Percentiles rank a stretch among this genome's conserved stretches.
phyloP scores from a whole-genome alignment of 1,284 basidiomycete genomes.

The Farysia itapuensis region DNA sequence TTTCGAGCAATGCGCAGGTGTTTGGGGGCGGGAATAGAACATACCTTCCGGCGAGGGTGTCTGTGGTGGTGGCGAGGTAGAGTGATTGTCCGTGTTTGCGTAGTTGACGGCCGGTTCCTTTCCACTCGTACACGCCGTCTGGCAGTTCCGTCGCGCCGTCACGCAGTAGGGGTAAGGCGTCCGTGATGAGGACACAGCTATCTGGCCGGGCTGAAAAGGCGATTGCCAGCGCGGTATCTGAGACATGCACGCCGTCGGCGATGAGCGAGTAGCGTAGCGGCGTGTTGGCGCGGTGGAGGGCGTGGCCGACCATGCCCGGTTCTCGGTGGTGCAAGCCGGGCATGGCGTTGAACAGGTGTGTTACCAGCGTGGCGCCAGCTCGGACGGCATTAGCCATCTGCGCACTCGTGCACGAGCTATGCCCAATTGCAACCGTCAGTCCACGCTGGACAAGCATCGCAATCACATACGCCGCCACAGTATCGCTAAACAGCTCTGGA shows the following conservation, averaged over 20 bases:
- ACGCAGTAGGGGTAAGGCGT: background rate
- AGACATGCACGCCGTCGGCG: background rate
- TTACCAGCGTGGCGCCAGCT: background rate
- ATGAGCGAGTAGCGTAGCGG: background rate
- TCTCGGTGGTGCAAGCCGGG: background rate
- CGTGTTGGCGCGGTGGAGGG: background rate
- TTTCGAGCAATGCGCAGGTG: too few relatives aligned
- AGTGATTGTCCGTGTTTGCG: background rate
- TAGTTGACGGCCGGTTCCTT: background rate
- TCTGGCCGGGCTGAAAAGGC: background rate
- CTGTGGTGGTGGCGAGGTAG: background rate
- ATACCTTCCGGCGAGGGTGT: background rate
- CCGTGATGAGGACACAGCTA: background rate
- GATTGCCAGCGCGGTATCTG: background rate
- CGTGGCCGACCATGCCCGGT: background rate
- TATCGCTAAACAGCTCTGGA: background rate
- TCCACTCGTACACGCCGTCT: background rate
- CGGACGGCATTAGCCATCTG: background rate
- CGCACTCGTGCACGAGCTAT: background rate
- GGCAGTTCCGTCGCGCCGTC: background rate
- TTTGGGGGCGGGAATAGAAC: too few relatives aligned
- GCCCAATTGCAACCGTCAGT: background rate
- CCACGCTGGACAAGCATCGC: background rate
- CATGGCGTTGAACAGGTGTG: background rate
- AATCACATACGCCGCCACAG: background rate